Percentiles rank a stretch among this genome's conserved stretches.
phyloP scores from a whole-genome alignment of 2,329 filamentous ascomycete genomes.

The Reticulascus tulasneorum region DNA sequence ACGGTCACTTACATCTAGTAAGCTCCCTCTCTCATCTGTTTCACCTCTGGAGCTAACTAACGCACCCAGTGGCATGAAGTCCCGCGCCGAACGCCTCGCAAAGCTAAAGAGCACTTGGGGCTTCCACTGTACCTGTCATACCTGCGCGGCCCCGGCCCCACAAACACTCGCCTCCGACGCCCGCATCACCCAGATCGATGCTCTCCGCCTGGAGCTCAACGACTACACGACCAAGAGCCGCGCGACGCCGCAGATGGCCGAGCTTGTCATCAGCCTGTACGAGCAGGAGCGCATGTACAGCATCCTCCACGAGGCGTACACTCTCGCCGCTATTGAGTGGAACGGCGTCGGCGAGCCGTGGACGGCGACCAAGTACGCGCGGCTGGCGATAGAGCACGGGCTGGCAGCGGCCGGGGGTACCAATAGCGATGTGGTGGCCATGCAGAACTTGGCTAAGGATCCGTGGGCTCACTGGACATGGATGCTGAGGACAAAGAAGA shows the following conservation, averaged over 20 bases:
- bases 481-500: constrained; percentile 28
- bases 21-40: constrained; percentile 8
- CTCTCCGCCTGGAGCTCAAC: constrained; percentile 24
- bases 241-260: constrained; percentile 32
- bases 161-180: constrained; percentile 29
- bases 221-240: constrained; percentile 24
- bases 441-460: constrained; percentile 27
- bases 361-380: constrained; percentile 32
- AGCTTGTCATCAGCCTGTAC: constrained; percentile 33
- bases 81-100: constrained; percentile 22
- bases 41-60: no score
- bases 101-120: constrained; percentile 31
- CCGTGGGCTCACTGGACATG: constrained; percentile 37
- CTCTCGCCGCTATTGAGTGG: constrained; percentile 33
- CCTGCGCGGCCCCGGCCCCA: constrained; percentile 26
- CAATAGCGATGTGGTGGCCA: constrained; percentile 27
- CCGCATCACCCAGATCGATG: constrained; percentile 30
- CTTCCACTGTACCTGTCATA: constrained; percentile 35
- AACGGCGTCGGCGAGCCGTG: constrained; percentile 35
- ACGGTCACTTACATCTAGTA: constrained; percentile 38
- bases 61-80: constrained; percentile 23
- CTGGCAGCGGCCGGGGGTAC: constrained; percentile 16
- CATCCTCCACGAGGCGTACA: constrained; percentile 29
- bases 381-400: constrained; percentile 31
- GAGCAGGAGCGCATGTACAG: constrained; percentile 35